Conservation (phyloP, 176 grass and related monocot genomes). For the Saccharum officinarum region DNA sequence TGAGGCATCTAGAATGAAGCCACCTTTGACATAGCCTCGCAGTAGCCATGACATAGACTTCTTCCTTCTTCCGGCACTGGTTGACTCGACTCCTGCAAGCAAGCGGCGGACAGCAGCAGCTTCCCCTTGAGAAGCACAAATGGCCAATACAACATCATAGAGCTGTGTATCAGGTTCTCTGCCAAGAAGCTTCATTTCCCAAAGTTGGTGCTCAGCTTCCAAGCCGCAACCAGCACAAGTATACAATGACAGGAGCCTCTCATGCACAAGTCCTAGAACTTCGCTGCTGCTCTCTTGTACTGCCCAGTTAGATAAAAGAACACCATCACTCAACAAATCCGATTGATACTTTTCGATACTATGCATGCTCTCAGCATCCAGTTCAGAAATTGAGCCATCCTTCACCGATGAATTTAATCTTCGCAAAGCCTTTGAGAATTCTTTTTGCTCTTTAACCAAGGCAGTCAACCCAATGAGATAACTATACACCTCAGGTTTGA, state of each 20-base stretch:
- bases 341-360: constrained; percentile 71
- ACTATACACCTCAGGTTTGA: constrained; percentile 88
- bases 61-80: constrained; percentile 60
- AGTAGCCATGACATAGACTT: constrained; percentile 89
- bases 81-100: constrained; percentile 72
- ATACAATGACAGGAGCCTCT: constrained; percentile 84
- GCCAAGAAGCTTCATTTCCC: constrained; percentile 85
- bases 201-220: constrained; percentile 84
- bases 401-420: constrained; percentile 78
- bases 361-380: constrained; percentile 53
- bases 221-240: constrained; percentile 74
- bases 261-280: constrained; percentile 65
- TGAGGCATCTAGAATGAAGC: constrained; percentile 78
- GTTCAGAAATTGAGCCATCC: constrained; percentile 51
- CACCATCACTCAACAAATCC: constrained; percentile 64
- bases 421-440: constrained; percentile 81
- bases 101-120: constrained; percentile 60
- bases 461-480: constrained; percentile 89
- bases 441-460: constrained; percentile 95
- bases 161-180: constrained; percentile 93
- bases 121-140: constrained; percentile 94
- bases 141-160: constrained; percentile 87
- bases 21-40: constrained; percentile 87
- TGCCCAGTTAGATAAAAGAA: constrained; percentile 85
- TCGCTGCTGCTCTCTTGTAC: constrained; percentile 66